These are phyloP conservation scores for Tuber melanosporum DNA, from an alignment of 495 filamentous ascomycete genomes.

Conservation along the genomic window DNA sequence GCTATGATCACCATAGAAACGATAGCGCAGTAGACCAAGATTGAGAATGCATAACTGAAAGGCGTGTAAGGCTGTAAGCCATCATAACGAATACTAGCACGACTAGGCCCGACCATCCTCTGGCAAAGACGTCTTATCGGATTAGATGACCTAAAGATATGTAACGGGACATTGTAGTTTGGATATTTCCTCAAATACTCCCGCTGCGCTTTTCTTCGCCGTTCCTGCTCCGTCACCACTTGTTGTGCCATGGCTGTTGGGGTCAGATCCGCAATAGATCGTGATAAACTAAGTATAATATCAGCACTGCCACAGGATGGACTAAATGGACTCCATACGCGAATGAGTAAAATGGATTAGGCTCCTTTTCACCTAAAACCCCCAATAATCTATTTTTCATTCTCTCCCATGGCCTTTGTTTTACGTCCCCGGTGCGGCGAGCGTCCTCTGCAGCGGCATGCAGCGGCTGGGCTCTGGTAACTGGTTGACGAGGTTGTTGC, in stretches of 20 bases:
- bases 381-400: constrained; percentile 22
- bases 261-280: constrained; percentile 67
- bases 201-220: constrained; percentile 77
- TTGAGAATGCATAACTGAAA: constrained; percentile 88
- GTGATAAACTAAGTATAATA: constrained; percentile 7
- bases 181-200: constrained; percentile 84
- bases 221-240: constrained; percentile 73
- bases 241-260: constrained; percentile 81
- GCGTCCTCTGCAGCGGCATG: not conserved
- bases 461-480: not conserved
- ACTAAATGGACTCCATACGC: constrained; percentile 20
- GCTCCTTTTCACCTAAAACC: constrained; percentile 50
- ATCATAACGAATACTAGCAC: constrained; percentile 75
- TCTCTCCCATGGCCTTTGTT: constrained; percentile 23
- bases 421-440: constrained; percentile 11
- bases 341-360: constrained; percentile 87
- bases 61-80: constrained; percentile 78
- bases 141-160: constrained; percentile 71
- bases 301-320: constrained; percentile 7
- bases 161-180: constrained; percentile 86
- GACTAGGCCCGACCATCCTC: constrained; percentile 82
- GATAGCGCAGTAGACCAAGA: constrained; percentile 87
- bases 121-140: constrained; percentile 78
- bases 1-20: constrained; percentile 95
- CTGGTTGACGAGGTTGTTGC: constrained; percentile 21